phyloP scores from a whole-genome alignment of 441 rosid species.

The Jatropha podagrica region DNA sequence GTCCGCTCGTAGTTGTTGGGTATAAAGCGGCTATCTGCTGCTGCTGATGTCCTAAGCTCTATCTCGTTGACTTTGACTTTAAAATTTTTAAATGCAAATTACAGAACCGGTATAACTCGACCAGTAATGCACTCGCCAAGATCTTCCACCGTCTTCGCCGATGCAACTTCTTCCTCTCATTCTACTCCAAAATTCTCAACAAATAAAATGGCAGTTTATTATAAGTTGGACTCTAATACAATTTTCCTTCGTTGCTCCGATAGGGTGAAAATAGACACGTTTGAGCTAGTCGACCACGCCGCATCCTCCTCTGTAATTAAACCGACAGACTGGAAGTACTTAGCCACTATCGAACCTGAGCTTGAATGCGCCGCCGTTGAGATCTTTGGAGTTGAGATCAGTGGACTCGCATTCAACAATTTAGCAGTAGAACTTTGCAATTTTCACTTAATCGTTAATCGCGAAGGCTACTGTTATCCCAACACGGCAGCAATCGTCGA shows the following conservation, averaged over 20 bases:
- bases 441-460: background rate
- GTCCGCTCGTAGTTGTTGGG: too few relatives aligned
- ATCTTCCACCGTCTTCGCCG: background rate
- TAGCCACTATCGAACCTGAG: background rate
- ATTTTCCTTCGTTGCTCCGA: background rate
- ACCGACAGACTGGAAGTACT: background rate
- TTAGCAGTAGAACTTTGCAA: background rate
- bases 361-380: background rate
- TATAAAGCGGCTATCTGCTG: too few relatives aligned
- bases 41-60: too few relatives aligned
- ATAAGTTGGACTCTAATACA: background rate
- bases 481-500: background rate
- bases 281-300: background rate
- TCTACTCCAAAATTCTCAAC: too few relatives aligned
- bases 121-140: too few relatives aligned
- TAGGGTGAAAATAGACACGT: background rate
- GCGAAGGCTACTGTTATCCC: background rate
- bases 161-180: background rate
- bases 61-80: too few relatives aligned
- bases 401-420: background rate
- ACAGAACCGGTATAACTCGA: too few relatives aligned
- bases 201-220: background rate
- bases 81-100: too few relatives aligned
- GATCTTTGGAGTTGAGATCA: background rate
- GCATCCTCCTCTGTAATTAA: background rate